Base-by-base conservation (phyloP, 768 basidiomycete species). In the Psilocybe sp. region DNA sequence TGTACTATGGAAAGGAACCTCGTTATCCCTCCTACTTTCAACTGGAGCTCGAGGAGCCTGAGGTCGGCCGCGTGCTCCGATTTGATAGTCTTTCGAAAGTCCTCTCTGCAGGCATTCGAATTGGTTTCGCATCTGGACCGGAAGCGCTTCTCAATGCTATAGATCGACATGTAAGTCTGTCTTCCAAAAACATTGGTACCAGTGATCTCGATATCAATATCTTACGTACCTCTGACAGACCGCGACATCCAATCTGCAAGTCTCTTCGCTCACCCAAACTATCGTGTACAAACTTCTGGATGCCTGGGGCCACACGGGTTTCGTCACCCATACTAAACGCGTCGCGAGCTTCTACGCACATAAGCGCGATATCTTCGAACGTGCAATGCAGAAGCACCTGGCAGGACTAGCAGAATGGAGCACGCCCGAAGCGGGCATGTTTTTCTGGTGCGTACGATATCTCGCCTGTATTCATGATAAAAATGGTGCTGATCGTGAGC, bases 71-170 rank as follows among this genome's bases (percentile, higher is more conserved):
- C 11, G 92, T 96, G 35, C 58, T 96, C 15, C 82, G 94, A 36
- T 92, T 96, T 64, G 94, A 97, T 63, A 92, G 89, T 61, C 75
- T 96, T 47, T 92, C 88, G 47, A 97, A 97, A 71, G 73, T 95
- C 38, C 74, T 85, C 16, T 85, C 84, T 14, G 77, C 84, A 16
- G 89, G 90, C 11, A 80, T 92, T 61, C 82, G 89, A 15, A 75
- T 94, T 52, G 93, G 92, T 7, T 93, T 89, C 61, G 82, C 80
- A 2, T 82, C 86, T 7, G 92, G 89, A 7, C 92, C 94, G 14
- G 75, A 75, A 41, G 65, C 73, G 9, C 69, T 97, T 33, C 62
- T 91, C 14, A 71, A 80, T 43, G 81, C 80, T 1, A 87, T 95
- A 44, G 85, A 93, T 64, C 67, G 77, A 42, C 77, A 87, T 67